Conservation (phyloP, 2,329 filamentous ascomycete species). For the Aspergillus caelatus region DNA sequence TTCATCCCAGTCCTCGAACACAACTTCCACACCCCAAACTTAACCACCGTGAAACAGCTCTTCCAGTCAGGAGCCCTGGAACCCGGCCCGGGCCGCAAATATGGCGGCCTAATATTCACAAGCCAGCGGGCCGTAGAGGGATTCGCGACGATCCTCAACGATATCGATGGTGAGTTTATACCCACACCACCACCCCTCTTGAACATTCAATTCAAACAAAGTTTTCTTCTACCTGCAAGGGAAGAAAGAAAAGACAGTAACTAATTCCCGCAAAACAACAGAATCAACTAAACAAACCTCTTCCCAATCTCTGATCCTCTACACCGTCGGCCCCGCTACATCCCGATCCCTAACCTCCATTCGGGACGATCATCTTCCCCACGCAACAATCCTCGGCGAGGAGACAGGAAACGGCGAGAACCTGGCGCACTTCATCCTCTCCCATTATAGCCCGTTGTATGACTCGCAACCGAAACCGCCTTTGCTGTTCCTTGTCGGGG, state of each 20-base stretch:
- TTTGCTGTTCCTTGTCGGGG: constrained; percentile 85
- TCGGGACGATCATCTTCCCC: constrained; percentile 45
- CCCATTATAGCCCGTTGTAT: constrained; percentile 65
- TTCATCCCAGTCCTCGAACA: constrained; percentile 54
- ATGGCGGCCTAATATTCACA: constrained; percentile 54
- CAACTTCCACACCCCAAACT: constrained; percentile 40
- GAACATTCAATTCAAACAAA: no score
- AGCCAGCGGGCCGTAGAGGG: constrained; percentile 53
- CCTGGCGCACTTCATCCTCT: constrained; percentile 75
- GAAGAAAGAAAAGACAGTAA: no score
- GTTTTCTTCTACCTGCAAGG: no score
- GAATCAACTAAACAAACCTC: constrained; percentile 5
- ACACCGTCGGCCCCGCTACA: constrained; percentile 54
- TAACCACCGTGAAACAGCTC: constrained; percentile 38
- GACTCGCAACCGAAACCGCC: constrained; percentile 48
- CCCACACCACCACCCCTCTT: no score
- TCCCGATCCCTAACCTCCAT: constrained; percentile 67
- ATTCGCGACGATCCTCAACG: constrained; percentile 37
- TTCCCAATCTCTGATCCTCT: constrained; percentile 40
- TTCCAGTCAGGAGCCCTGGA: constrained; percentile 37
- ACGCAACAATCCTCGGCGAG: constrained; percentile 70
- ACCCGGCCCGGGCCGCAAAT: constrained; percentile 27
- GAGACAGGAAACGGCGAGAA: constrained; percentile 84
- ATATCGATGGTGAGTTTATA: constrained; percentile 25
- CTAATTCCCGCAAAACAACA: not conserved